Conservation (phyloP, 345 rosid species). For the Corchorus capsularis region DNA sequence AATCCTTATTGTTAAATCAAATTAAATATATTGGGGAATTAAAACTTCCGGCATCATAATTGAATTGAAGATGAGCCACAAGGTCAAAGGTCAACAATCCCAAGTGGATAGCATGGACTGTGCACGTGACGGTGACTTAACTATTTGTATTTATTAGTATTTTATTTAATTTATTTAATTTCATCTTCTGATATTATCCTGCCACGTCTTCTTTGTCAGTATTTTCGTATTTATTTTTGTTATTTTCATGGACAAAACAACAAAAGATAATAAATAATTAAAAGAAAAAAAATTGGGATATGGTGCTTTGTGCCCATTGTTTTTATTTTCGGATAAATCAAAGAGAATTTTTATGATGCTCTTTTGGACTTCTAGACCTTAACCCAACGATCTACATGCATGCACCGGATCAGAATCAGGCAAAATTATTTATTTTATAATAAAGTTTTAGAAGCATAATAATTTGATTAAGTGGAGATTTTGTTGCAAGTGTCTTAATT, state of each 20-base stretch:
- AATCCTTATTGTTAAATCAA: neutral
- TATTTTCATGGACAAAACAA: neutral
- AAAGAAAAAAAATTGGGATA: too few relatives aligned
- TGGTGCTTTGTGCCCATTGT: too few relatives aligned
- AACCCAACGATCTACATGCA: too few relatives aligned
- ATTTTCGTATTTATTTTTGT: too few relatives aligned
- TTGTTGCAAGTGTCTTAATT: too few relatives aligned
- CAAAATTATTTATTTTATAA: too few relatives aligned
- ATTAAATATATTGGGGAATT: neutral
- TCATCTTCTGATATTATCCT: neutral
- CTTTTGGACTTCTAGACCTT: too few relatives aligned
- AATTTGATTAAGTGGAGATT: too few relatives aligned
- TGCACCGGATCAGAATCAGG: too few relatives aligned
- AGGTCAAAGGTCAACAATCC: neutral
- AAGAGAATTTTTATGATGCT: neutral
- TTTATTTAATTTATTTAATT: too few relatives aligned
- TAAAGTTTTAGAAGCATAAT: too few relatives aligned
- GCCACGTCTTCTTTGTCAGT: slow-evolving; percentile 8
- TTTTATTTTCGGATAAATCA: neutral
- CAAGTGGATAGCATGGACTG: neutral
- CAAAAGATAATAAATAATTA: neutral
- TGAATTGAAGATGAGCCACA: neutral
- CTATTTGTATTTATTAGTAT: neutral
- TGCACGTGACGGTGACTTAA: neutral
- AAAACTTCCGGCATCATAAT: neutral